Evolutionary conservation across 164 flowering plant genomes (phyloP).

Genomic region (Vitis riparia): DNA sequence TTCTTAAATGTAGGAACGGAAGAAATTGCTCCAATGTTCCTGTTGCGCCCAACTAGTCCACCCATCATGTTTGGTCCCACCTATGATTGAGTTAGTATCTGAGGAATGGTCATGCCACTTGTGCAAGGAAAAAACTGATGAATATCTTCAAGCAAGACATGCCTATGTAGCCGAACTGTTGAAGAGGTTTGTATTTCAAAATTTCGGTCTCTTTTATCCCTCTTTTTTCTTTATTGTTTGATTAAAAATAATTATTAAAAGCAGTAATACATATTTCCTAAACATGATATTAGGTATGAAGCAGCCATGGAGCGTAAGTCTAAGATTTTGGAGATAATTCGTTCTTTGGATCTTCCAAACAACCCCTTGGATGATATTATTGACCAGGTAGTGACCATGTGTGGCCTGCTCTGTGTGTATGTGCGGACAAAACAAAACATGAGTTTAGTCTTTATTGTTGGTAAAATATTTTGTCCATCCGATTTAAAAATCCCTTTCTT

Average conservation of each 20-base stretch:
- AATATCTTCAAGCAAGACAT: slow-evolving; percentile 65
- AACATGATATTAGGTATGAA: slow-evolving; percentile 65
- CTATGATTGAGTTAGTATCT: slow-evolving; percentile 45
- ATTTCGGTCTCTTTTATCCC: neutral
- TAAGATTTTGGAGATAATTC: slow-evolving; percentile 78
- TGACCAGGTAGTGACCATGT: slow-evolving; percentile 64
- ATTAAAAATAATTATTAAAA: neutral
- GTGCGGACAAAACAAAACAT: neutral
- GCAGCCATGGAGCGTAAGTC: slow-evolving; percentile 79
- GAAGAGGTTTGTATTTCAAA: slow-evolving; percentile 51
- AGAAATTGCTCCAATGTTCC: slow-evolving; percentile 84
- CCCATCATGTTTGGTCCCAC: slow-evolving; percentile 77
- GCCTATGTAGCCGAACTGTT: slow-evolving; percentile 62
- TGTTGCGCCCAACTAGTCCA: slow-evolving; percentile 83
- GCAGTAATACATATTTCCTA: neutral
- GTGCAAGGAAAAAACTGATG: slow-evolving; percentile 91
- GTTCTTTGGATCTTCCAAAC: slow-evolving; percentile 86
- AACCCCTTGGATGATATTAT: slow-evolving; percentile 96
- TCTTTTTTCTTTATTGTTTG: neutral
- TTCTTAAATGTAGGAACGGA: slow-evolving; percentile 63
- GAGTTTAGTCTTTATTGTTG: no score
- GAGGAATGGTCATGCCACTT: slow-evolving; percentile 86
- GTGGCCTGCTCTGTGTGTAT: neutral
- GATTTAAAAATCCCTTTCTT: no score
- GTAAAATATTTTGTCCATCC: no score